A percentile compares a stretch with the other conserved stretches of the same genome.
Conservation (phyloP, 1,284 basidiomycete species). For the Tremellales sp. region DNA sequence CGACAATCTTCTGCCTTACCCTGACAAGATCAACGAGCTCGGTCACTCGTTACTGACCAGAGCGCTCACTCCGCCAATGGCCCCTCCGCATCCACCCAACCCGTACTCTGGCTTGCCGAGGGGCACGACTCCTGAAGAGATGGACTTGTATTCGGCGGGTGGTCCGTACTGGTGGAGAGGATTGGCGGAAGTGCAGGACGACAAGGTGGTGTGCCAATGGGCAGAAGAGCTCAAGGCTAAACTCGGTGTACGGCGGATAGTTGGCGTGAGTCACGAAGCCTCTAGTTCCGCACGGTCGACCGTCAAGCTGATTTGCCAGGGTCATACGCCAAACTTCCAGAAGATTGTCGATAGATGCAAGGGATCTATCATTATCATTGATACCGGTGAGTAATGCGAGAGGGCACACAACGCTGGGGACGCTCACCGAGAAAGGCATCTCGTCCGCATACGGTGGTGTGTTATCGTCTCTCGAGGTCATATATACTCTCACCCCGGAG, state of each 20-base stretch:
- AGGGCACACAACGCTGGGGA: neutral
- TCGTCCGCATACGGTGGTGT: conserved; percentile 90
- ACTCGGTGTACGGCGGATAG: conserved; percentile 75
- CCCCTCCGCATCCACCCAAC: conserved; percentile 72
- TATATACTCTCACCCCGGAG: conserved; percentile 64
- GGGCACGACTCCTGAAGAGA: conserved; percentile 63
- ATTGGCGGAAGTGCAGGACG: conserved; percentile 57
- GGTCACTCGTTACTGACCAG: conserved; percentile 63
- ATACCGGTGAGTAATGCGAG: conserved; percentile 53
- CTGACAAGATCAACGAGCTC: conserved; percentile 70
- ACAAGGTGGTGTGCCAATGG: conserved; percentile 59
- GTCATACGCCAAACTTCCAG: conserved; percentile 86
- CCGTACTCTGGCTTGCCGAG: conserved; percentile 71
- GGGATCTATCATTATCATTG: conserved; percentile 86
- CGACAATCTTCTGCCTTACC: conserved; percentile 68
- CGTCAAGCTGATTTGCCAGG: conserved; percentile 39
- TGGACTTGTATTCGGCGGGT: conserved; percentile 64
- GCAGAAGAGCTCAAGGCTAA: conserved; percentile 65
- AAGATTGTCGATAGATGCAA: conserved; percentile 75
- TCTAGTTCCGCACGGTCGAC: neutral
- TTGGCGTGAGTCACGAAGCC: conserved; percentile 54
- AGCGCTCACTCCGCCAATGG: conserved; percentile 55
- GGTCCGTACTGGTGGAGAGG: conserved; percentile 89
- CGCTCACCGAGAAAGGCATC: conserved; percentile 60
- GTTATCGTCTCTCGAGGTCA: conserved; percentile 76